These are phyloP conservation scores for Coniochaeta sp. DNA, from an alignment of 2,329 filamentous ascomycete species.

Conservation along the genomic window DNA sequence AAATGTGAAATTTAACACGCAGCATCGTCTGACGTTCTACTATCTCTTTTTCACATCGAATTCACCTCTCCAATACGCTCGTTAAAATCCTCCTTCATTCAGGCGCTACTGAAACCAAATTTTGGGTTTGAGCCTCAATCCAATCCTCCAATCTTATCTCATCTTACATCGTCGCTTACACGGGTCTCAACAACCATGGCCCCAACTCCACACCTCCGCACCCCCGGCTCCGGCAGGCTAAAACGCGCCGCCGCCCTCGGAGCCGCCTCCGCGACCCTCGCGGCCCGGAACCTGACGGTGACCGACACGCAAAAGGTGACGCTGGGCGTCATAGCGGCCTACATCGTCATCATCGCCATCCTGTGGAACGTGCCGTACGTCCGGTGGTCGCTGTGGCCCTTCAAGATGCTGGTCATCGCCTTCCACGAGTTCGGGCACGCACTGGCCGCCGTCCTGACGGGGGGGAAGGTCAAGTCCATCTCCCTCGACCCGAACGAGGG, in stretches of 20 bases:
- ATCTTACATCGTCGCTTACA: neutral
- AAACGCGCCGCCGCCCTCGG: slow-evolving; percentile 6
- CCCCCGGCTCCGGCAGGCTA: neutral
- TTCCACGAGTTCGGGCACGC: slow-evolving; percentile 79
- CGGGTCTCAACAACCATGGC: neutral
- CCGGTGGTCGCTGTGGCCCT: slow-evolving; percentile 69
- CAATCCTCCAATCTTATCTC: neutral
- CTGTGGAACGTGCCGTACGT: slow-evolving; percentile 76
- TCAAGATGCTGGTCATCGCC: slow-evolving; percentile 82
- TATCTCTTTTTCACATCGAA: neutral
- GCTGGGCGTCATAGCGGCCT: slow-evolving; percentile 55
- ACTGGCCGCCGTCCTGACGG: slow-evolving; percentile 63
- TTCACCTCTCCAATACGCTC: neutral
- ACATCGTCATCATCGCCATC: slow-evolving; percentile 66
- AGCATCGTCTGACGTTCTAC: neutral
- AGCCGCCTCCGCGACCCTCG: slow-evolving; percentile 17
- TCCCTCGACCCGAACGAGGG: slow-evolving; percentile 69
- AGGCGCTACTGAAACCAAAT: no score
- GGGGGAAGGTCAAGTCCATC: slow-evolving; percentile 67
- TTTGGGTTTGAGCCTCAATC: neutral
- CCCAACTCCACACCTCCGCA: neutral
- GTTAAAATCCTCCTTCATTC: neutral
- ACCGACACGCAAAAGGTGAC: slow-evolving; percentile 65
- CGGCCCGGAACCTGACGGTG: slow-evolving; percentile 45
- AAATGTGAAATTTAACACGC: neutral